phyloP scores from a whole-genome alignment of 805 yeast genomes.

The Candida rishiriensis region DNA sequence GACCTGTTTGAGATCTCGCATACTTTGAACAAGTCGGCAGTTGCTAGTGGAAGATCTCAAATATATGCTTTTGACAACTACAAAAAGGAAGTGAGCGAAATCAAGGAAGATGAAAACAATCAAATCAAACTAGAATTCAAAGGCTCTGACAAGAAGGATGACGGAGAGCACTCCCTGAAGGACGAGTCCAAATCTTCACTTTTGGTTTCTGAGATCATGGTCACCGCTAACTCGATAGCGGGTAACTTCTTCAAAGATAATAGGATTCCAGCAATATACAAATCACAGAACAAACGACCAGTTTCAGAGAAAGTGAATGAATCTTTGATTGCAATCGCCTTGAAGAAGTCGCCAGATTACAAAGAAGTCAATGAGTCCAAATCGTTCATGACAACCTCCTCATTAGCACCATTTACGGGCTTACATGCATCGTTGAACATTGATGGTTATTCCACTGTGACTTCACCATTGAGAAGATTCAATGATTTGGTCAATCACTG shows the following conservation, averaged over 20 bases:
- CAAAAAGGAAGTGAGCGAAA: conserved; percentile 18
- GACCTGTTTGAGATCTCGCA: conserved; percentile 31
- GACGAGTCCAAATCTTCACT: conserved; percentile 42
- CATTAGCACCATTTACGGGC: conserved; percentile 39
- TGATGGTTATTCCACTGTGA: conserved; percentile 61
- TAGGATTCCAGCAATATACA: conserved; percentile 49
- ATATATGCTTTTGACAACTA: conserved; percentile 17
- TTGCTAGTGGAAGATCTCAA: conserved; percentile 32
- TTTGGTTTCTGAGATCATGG: conserved; percentile 83
- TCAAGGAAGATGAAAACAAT: conserved; percentile 20
- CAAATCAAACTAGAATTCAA: conserved; percentile 22
- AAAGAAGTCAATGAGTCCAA: conserved; percentile 41
- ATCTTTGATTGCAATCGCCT: conserved; percentile 19
- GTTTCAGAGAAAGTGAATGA: conserved; percentile 16
- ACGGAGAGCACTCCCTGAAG: background rate
- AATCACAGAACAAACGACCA: conserved; percentile 27
- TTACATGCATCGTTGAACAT: conserved; percentile 65
- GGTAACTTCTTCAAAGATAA: conserved; percentile 42
- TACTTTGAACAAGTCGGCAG: conserved; percentile 29
- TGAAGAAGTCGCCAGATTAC: conserved; percentile 19
- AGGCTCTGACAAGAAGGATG: conserved; percentile 4
- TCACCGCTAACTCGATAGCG: conserved; percentile 63
- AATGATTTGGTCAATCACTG: conserved; percentile 79
- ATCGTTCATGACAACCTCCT: conserved; percentile 49
- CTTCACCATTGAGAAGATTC: conserved; percentile 85